Conservation (phyloP, 495 filamentous ascomycete species). For the Daldinia grandis region DNA sequence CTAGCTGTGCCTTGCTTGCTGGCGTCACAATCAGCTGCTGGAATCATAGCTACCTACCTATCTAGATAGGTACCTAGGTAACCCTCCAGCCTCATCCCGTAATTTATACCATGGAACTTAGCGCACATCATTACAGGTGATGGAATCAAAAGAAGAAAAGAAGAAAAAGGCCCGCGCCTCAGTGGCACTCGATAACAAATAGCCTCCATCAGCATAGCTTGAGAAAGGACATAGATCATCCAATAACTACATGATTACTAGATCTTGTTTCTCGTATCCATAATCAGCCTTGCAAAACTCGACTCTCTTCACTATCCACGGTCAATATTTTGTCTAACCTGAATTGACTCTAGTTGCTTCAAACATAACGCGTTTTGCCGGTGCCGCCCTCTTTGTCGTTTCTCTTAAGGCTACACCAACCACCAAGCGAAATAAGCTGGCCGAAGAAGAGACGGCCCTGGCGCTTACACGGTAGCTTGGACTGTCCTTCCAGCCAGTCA, state of each 20-base stretch:
- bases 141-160: slow-evolving; percentile 18
- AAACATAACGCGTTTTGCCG: slow-evolving; percentile 40
- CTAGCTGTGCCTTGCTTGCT: slow-evolving; percentile 12
- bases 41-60: not conserved
- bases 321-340: slow-evolving; percentile 16
- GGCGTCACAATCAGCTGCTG: slow-evolving; percentile 12
- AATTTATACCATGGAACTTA: not conserved
- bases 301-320: slow-evolving; percentile 6
- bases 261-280: not conserved
- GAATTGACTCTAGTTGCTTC: slow-evolving; percentile 9
- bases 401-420: slow-evolving; percentile 36
- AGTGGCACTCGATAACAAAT: slow-evolving; percentile 7
- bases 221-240: not conserved
- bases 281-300: not conserved
- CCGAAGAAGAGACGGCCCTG: slow-evolving; percentile 39
- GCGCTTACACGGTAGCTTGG: slow-evolving; percentile 32
- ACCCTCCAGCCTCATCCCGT: not conserved
- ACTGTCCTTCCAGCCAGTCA: slow-evolving; percentile 24
- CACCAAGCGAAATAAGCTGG: slow-evolving; percentile 35
- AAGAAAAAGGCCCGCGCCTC: not conserved
- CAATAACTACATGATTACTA: not conserved
- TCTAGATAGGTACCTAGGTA: too few species aligned
- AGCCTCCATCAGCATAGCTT: not conserved
- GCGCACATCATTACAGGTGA: not conserved
- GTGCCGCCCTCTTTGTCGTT: slow-evolving; percentile 34